Evolutionary conservation across 2,329 filamentous ascomycete species (phyloP).

Genomic region (Aspergillus arachidicola): DNA sequence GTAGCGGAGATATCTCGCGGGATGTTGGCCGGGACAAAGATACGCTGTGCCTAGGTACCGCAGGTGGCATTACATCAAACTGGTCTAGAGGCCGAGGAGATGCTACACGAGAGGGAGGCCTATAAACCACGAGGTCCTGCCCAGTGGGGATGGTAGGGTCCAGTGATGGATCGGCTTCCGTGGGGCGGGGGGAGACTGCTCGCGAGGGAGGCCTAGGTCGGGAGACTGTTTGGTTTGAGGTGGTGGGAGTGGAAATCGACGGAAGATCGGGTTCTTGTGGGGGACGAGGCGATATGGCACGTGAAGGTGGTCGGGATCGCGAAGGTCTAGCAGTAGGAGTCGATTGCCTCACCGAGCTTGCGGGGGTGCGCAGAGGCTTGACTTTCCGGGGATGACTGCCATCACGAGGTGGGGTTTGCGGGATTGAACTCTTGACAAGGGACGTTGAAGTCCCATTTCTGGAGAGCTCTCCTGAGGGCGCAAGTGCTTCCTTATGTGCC

Average conservation of each 20-base stretch:
- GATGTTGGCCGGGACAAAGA: constrained; percentile 19
- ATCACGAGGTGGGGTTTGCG: constrained; percentile 40
- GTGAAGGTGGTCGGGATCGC: constrained; percentile 33
- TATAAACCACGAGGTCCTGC: constrained; percentile 2
- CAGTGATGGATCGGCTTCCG: constrained; percentile 14
- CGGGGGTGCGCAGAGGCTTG: constrained; percentile 40
- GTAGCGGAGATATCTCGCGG: constrained; percentile 30
- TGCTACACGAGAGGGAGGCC: constrained; percentile 15
- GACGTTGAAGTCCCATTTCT: constrained; percentile 34
- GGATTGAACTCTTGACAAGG: constrained; percentile 40
- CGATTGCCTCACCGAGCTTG: constrained; percentile 42
- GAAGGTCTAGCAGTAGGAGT: constrained; percentile 38
- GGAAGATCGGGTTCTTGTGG: constrained; percentile 19
- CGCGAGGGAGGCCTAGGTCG: constrained; percentile 22
- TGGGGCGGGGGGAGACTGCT: constrained; percentile 24
- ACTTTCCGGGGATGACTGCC: constrained; percentile 34
- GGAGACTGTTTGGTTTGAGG: not conserved
- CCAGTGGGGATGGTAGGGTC: constrained; percentile 22
- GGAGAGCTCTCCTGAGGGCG: constrained; percentile 40
- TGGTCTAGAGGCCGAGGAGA: constrained; percentile 18
- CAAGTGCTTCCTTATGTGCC: constrained; percentile 57
- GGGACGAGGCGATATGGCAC: constrained; percentile 29
- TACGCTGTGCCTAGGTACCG: constrained; percentile 17
- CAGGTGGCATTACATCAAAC: constrained; percentile 9
- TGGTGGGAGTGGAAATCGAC: constrained; percentile 5